Evolutionary conservation across 371 early-diverging fungal species (phyloP).

Genomic region (Mucor racemosus): DNA sequence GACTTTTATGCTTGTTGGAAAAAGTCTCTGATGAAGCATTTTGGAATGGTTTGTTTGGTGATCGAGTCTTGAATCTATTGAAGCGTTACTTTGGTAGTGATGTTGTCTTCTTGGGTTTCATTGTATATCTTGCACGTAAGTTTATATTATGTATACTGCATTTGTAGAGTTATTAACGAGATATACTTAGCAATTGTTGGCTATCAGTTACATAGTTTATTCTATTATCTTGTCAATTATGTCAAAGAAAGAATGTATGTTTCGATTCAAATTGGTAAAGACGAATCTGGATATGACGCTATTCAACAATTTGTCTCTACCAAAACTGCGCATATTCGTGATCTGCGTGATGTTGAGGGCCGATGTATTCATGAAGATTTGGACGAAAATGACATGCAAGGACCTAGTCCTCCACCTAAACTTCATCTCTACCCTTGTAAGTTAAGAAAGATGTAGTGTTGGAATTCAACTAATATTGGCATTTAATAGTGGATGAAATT

Average conservation of each 20-base stretch:
- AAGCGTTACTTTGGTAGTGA: conserved; percentile 37
- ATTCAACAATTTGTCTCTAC: conserved; percentile 25
- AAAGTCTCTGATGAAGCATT: conserved; percentile 34
- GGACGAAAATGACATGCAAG: conserved; percentile 16
- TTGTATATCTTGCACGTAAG: conserved; percentile 24
- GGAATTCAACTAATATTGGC: background rate
- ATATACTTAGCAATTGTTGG: conserved; percentile 26
- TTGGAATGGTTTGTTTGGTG: conserved; percentile 32
- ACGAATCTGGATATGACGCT: conserved; percentile 26
- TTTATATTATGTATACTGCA: background rate
- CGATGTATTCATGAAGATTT: conserved; percentile 20
- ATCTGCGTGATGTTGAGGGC: conserved; percentile 18
- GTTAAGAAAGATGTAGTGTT: background rate
- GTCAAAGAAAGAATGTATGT: conserved; percentile 28
- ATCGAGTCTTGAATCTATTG: conserved; percentile 25
- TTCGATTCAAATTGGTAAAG: conserved; percentile 20
- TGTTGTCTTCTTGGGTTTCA: conserved; percentile 36
- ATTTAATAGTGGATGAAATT: conserved; percentile 9
- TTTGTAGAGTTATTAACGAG: background rate
- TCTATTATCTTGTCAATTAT: background rate
- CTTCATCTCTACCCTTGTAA: conserved; percentile 41
- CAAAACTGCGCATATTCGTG: conserved; percentile 10
- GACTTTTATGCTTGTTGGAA: conserved; percentile 21
- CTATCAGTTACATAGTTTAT: conserved; percentile 6
- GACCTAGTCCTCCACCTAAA: conserved; percentile 24